These are phyloP conservation scores for Rutstroemia sp. DNA, from an alignment of 2,329 filamentous ascomycete species.

Conservation along the genomic window DNA sequence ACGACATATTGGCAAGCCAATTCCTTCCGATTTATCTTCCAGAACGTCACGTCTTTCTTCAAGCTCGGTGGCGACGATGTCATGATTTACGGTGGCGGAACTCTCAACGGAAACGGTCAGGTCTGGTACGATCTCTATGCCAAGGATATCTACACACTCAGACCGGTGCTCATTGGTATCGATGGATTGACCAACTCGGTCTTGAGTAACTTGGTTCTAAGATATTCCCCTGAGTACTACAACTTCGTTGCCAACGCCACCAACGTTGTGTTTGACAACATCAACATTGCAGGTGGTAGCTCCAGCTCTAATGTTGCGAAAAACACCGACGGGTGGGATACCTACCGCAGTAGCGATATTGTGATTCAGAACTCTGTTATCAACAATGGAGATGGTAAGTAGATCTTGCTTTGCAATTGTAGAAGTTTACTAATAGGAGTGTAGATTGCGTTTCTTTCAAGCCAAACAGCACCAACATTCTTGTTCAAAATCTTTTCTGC, in stretches of 20 bases:
- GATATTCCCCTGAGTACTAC: conserved; percentile 53
- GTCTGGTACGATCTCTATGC: conserved; percentile 52
- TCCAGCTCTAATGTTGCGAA: conserved; percentile 47
- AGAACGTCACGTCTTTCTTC: conserved; percentile 62
- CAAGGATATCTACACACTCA: conserved; percentile 45
- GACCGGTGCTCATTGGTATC: conserved; percentile 50
- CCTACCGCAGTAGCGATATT: conserved; percentile 52
- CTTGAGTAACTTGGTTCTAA: conserved; percentile 52
- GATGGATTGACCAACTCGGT: conserved; percentile 50
- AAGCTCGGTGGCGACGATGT: conserved; percentile 58
- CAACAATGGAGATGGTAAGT: conserved; percentile 51
- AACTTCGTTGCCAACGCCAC: conserved; percentile 59
- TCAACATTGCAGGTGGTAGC: conserved; percentile 50
- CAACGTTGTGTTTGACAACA: conserved; percentile 55
- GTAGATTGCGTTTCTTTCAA: conserved; percentile 66
- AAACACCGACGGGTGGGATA: conserved; percentile 62
- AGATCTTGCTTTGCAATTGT: background rate
- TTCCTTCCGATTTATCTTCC: conserved; percentile 56
- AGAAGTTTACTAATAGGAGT: background rate
- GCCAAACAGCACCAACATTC: conserved; percentile 61
- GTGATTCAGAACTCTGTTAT: conserved; percentile 60
- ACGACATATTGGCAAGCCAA: conserved; percentile 62
- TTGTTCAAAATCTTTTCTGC: conserved; percentile 60
- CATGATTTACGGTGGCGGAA: conserved; percentile 60
- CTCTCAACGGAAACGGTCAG: conserved; percentile 57